Percentiles rank a stretch among this genome's conserved stretches.
These are phyloP conservation scores for Dipteronia dyeriana DNA, from an alignment of 345 rosid genomes.

Conservation along the genomic window DNA sequence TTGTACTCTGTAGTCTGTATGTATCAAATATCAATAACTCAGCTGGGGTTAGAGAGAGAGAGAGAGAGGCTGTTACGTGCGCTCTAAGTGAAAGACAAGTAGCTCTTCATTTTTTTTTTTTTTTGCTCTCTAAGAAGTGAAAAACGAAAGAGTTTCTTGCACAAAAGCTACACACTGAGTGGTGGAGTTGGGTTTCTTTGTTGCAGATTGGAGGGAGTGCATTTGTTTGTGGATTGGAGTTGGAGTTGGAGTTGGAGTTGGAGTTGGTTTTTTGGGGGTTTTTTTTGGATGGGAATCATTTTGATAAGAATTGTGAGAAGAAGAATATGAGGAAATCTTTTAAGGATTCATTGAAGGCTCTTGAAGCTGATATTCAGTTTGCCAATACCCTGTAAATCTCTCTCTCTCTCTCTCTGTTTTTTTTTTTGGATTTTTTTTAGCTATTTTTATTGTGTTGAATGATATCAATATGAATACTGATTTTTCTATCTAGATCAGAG, in stretches of 20 bases:
- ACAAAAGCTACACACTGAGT: neutral
- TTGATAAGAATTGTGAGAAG: slow-evolving; percentile 5
- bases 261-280: slow-evolving; percentile 19
- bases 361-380: slow-evolving; percentile 97
- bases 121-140: slow-evolving; percentile 4
- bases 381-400: slow-evolving; percentile 85
- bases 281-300: slow-evolving; percentile 25
- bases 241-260: slow-evolving; percentile 21
- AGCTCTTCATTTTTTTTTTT: slow-evolving; percentile 8
- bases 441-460: too few relatives aligned
- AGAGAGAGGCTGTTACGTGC: slow-evolving; percentile 55
- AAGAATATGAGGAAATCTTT: slow-evolving; percentile 79
- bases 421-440: too few relatives aligned
- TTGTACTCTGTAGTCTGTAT: too few relatives aligned
- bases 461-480: neutral
- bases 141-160: neutral
- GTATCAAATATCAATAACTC: neutral
- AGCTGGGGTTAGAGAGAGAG: too few relatives aligned
- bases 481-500: neutral
- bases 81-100: slow-evolving; percentile 62
- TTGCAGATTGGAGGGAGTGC: neutral
- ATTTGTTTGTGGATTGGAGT: neutral
- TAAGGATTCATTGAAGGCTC: slow-evolving; percentile 94
- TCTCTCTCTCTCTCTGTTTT: neutral
- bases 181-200: neutral